Conservation (phyloP, 2,329 filamentous ascomycete genomes). For the Hypocrella siamensis region DNA sequence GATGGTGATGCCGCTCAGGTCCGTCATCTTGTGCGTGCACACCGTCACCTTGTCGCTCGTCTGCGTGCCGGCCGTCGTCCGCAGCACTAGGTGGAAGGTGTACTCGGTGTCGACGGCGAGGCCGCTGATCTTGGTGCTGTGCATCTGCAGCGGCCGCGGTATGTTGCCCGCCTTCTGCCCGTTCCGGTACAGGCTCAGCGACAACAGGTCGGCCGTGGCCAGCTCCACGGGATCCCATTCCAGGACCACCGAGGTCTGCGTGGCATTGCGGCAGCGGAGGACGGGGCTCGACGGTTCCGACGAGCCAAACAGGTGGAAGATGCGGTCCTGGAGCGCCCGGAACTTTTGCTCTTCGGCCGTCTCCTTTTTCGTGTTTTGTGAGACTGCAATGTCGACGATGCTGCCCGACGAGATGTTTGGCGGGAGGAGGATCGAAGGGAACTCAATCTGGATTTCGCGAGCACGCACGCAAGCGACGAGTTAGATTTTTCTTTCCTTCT, state of each 20-base stretch:
- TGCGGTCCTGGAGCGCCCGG: slow-evolving; percentile 71
- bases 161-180: slow-evolving; percentile 94
- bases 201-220: slow-evolving; percentile 81
- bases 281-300: slow-evolving; percentile 60
- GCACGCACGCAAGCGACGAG: neutral
- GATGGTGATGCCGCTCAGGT: slow-evolving; percentile 87
- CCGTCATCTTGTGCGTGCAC: slow-evolving; percentile 96
- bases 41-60: slow-evolving; percentile 71
- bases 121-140: slow-evolving; percentile 92
- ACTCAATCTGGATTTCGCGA: slow-evolving; percentile 63
- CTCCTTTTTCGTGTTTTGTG: slow-evolving; percentile 73
- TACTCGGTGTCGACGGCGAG: slow-evolving; percentile 96
- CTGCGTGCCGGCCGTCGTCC: slow-evolving; percentile 80
- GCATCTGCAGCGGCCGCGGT: slow-evolving; percentile 70
- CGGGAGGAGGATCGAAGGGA: slow-evolving; percentile 91
- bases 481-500: too few relatives aligned
- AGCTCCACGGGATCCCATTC: slow-evolving; percentile 95
- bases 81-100: slow-evolving; percentile 79
- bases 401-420: slow-evolving; percentile 90
- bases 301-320: slow-evolving; percentile 74
- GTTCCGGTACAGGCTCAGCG: slow-evolving; percentile 84
- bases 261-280: slow-evolving; percentile 88
- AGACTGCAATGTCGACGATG: slow-evolving; percentile 94
- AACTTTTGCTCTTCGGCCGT: slow-evolving; percentile 59
- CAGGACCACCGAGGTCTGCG: slow-evolving; percentile 93